Conservation (phyloP, 1,284 basidiomycete genomes). For the Trichosporon sp. region DNA sequence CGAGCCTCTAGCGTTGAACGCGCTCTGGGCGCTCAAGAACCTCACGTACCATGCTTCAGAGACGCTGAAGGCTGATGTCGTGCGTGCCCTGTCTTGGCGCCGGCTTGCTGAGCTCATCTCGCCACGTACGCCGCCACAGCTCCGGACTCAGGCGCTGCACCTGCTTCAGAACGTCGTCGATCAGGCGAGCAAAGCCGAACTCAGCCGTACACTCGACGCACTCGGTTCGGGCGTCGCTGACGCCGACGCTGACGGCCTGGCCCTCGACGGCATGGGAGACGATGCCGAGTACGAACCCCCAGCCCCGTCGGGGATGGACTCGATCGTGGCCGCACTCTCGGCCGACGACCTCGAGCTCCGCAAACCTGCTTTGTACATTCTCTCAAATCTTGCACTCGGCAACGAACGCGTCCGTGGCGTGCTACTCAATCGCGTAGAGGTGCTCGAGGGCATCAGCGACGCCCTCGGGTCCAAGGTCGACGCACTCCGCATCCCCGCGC, state of each 20-base stretch:
- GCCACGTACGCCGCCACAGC: conserved; percentile 19
- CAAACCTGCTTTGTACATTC: conserved; percentile 33
- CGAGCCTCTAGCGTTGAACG: conserved; percentile 58
- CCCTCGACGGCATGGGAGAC: conserved; percentile 26
- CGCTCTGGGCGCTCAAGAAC: conserved; percentile 78
- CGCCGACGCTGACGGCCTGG: not conserved
- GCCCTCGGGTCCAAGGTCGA: conserved; percentile 20
- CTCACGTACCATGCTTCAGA: conserved; percentile 59
- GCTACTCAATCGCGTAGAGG: conserved; percentile 27
- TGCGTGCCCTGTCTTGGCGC: conserved; percentile 61
- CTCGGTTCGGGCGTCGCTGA: conserved; percentile 25
- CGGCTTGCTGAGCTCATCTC: conserved; percentile 18
- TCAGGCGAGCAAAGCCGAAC: conserved; percentile 32
- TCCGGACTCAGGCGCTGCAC: conserved; percentile 38
- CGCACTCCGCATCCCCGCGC: conserved; percentile 34
- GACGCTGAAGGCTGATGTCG: conserved; percentile 59
- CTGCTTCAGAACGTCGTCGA: conserved; percentile 44
- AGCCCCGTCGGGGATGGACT: not conserved
- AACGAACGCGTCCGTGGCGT: conserved; percentile 32
- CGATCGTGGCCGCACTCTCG: not conserved
- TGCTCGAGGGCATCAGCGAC: conserved; percentile 34
- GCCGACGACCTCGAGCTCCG: conserved; percentile 7
- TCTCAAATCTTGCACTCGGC: conserved; percentile 43
- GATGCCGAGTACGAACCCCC: conserved; percentile 3
- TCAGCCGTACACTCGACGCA: conserved; percentile 29